Evolutionary conservation across 345 rosid species (phyloP), one percentile per base, ranked within the genome.

Genomic region (Isatis tinctoria): DNA sequence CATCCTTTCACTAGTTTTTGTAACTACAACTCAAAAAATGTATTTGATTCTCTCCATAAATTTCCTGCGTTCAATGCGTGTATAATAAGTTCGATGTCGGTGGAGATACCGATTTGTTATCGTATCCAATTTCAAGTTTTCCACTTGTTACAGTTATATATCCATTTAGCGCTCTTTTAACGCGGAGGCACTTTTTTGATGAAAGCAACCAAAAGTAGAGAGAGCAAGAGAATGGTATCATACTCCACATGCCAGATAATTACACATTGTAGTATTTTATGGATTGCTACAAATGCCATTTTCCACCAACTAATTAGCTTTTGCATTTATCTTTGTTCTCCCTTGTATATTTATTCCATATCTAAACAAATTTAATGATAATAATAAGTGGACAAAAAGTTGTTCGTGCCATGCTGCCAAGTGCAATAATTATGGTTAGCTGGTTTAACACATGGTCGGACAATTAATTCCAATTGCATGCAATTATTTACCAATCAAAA

Each of bases 111-210:
- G 43, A 45, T 37, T 47, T 47, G 57, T 32, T 47, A 17, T 47
- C 69, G 39, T 44, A 18, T 40, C 27, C 37, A 24, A 43, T 11
- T 51, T 37, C 40, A 18, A 10, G 2, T 4, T 30, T 30, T 41
- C 65, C 37, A 44, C 59, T 6, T 39, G 24, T 22, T 4, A 22
- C 30, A 36, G 65, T 14, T 14, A 8, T 27, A 64, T 64, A 54
- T 28, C 2, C 41, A 17, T 47, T 63, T 17, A 57, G 57, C 66
- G 33, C 60, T 60, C 40, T 20, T 49, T 67, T 28, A 3, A 67
- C 73, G 78, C 73, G 78, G 24, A 6, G 33, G 16, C 45, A 54
- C 66, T 74, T 74, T 66, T 47, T 17, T 58, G 52, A 37, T 37
- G 67, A 10, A 59, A 47, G 57, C 72, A 45, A 65, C 60, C 41